Evolutionary conservation across 805 yeast genomes (phyloP), one percentile per base, ranked within the genome.

Genomic region (Nakazawaea ambrosiae): DNA sequence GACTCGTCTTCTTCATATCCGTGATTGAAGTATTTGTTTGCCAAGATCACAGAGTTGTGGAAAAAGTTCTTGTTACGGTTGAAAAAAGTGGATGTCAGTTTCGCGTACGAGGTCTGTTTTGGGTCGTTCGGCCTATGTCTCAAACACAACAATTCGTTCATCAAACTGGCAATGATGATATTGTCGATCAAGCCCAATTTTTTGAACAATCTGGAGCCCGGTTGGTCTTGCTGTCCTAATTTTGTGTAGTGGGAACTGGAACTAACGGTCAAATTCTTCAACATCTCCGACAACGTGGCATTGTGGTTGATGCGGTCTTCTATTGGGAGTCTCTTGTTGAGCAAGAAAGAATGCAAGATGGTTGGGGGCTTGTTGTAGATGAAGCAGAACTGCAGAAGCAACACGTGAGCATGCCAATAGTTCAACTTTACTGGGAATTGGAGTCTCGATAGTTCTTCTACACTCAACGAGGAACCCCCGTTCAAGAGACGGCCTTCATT

Each of bases 41-140:
- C 64, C 46, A 73, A 58, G 12, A 75, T 73, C 15, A 74, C 67
- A 1, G 77, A 63, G 48, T 73, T 73, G 44, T 75, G 81, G 8
- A 75, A 50, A 20, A 61, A 58, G 42, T 66, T 62, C 34, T 63
- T 63, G 44, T 63, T 58, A 25, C 65, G 57, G 19, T 53, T 48
- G 34, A 53, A 53, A 3, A 54, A 40, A 4, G 35, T 15, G 16
- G 33, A 15, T 23, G 36, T 17, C 34, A 35, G 40, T 14, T 43
- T 41, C 23, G 45, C 45, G 16, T 49, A 45, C 19, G 29, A 37
- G 20, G 17, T 14, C 6, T 24, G 12, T 5, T 5, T 14, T 16
- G 16, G 12, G 24, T 4, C 17, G 5, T 23, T 5, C 9, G 20
- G 4, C 25, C 16, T 34, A 12, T 31, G 33, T 10, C 53, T 54